phyloP scores from a whole-genome alignment of 106 monocot genomes.

The Vanilla planifolia region DNA sequence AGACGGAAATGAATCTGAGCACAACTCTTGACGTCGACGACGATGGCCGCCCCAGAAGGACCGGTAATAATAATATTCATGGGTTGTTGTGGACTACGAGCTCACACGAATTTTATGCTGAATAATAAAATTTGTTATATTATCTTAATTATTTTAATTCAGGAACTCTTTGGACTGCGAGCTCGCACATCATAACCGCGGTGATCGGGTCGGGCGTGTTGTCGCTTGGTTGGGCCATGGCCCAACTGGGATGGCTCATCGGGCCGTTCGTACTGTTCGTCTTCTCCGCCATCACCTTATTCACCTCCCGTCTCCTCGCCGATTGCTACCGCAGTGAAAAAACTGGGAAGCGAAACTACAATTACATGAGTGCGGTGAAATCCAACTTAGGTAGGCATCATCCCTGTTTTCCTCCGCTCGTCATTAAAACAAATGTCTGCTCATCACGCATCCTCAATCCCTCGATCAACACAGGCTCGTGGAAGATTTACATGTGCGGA shows the following conservation, averaged over 20 bases:
- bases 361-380: constrained; percentile 40
- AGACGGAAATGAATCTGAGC: no score
- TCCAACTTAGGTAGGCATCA: constrained; percentile 19
- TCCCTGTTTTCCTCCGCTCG: neutral
- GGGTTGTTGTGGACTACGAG: no score
- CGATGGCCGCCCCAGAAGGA: neutral
- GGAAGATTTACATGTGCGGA: constrained; percentile 13
- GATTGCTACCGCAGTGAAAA: constrained; percentile 47
- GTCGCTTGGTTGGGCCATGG: constrained; percentile 45
- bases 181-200: constrained; percentile 52
- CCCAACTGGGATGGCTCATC: constrained; percentile 48
- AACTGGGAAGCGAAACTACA: constrained; percentile 32
- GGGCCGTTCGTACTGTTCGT: constrained; percentile 25
- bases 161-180: constrained; percentile 60
- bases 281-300: constrained; percentile 45
- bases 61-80: neutral
- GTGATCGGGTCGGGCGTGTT: constrained; percentile 62
- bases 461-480: neutral
- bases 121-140: no score
- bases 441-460: neutral
- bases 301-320: constrained; percentile 42
- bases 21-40: no score
- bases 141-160: neutral
- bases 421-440: no score
- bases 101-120: no score